Evolutionary conservation across 2,329 filamentous ascomycete genomes (phyloP).

Genomic region (Colletotrichum tropicale): DNA sequence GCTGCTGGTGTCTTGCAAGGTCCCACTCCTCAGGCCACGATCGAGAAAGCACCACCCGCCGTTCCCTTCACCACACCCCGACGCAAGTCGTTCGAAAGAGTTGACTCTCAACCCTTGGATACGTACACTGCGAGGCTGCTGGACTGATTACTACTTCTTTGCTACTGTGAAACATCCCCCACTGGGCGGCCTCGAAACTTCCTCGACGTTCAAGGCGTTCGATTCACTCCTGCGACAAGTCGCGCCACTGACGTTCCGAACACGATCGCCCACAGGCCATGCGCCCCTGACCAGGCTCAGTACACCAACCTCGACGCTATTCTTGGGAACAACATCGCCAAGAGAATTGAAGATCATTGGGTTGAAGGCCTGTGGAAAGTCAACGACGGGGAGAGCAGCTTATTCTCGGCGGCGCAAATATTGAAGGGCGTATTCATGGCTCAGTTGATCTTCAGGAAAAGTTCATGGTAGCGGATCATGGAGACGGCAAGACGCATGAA

Average conservation of each 20-base stretch:
- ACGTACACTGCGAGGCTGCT: no score
- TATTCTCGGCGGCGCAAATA: no score
- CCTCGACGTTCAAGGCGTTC: no score
- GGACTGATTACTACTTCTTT: no score
- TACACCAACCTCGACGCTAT: constrained; percentile 34
- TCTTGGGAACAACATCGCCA: constrained; percentile 27
- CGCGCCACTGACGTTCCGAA: constrained; percentile 46
- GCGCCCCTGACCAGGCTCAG: constrained; percentile 50
- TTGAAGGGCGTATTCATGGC: no score
- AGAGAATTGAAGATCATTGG: constrained; percentile 30
- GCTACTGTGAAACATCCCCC: no score
- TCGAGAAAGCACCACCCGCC: constrained; percentile 57
- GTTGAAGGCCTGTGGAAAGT: no score
- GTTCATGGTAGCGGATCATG: no score
- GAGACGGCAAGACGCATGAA: no score
- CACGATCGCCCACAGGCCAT: constrained; percentile 39
- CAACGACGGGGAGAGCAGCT: no score
- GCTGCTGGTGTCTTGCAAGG: constrained; percentile 46
- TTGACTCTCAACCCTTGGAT: constrained; percentile 47
- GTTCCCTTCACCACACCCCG: constrained; percentile 69
- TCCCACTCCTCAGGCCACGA: constrained; percentile 42
- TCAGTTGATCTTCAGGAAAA: no score
- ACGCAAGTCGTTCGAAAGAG: constrained; percentile 71
- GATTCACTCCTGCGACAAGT: constrained; percentile 75
- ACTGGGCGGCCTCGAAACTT: no score